Conservation (phyloP, 2,329 filamentous ascomycete species). For the Colletotrichum magnum region DNA sequence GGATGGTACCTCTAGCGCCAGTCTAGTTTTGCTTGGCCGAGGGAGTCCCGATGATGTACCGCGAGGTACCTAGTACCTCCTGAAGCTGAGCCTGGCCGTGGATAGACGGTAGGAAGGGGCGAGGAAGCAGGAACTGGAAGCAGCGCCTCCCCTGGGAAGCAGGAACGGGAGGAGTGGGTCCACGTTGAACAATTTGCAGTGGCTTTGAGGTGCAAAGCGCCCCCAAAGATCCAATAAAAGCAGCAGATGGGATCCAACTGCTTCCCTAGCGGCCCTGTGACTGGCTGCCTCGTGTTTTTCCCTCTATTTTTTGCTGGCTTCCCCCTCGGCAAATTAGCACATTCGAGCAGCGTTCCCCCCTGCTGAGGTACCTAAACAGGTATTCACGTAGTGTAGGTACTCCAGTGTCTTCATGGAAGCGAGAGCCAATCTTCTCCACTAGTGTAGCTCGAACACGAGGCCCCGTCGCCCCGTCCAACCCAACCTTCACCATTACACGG, state of each 20-base stretch:
- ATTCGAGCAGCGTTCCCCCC: constrained; percentile 34
- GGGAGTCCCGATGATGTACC: no score
- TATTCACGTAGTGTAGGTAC: no score
- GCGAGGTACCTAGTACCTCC: no score
- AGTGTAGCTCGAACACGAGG: constrained; percentile 34
- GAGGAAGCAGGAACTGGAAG: not conserved
- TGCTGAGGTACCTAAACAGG: not conserved
- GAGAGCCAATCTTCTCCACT: constrained; percentile 27
- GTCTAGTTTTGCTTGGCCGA: no score
- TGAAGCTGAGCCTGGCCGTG: no score
- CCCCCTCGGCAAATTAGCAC: constrained; percentile 45
- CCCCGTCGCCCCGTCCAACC: constrained; percentile 26
- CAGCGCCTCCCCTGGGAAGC: not conserved
- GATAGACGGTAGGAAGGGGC: constrained; percentile 6
- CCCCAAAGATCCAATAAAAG: constrained; percentile 28
- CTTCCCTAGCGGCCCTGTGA: not conserved
- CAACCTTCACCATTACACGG: not conserved
- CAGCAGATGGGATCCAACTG: not conserved
- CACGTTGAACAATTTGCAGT: constrained; percentile 5
- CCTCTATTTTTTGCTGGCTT: not conserved
- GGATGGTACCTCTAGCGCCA: no score
- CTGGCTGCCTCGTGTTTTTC: constrained; percentile 19
- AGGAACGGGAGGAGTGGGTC: constrained; percentile 31
- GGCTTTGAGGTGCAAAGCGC: constrained; percentile 8
- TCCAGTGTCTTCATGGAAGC: constrained; percentile 2